Evolutionary conservation across 306 rosid genomes (phyloP).

Genomic region (Inga laurina): DNA sequence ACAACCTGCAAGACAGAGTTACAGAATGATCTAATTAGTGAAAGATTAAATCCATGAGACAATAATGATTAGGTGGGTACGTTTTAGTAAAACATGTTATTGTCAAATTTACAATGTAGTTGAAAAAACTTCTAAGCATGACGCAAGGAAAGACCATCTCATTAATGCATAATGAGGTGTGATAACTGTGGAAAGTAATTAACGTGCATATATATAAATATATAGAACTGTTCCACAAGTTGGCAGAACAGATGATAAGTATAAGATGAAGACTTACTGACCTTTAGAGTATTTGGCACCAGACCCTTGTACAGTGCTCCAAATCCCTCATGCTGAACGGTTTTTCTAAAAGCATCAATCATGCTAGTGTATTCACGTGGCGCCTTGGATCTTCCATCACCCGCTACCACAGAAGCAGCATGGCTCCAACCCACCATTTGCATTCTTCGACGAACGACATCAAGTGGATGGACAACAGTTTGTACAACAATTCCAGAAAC

Average conservation of each 20-base stretch:
- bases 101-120: neutral
- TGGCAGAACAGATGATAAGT: neutral
- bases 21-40: slow-evolving; percentile 19
- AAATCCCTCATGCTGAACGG: slow-evolving; percentile 89
- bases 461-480: slow-evolving; percentile 96
- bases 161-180: neutral
- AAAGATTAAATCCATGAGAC: slow-evolving; percentile 1
- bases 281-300: slow-evolving; percentile 98
- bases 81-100: no score
- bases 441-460: slow-evolving; percentile 97
- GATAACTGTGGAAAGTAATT: neutral
- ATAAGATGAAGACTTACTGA: slow-evolving; percentile 41
- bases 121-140: neutral
- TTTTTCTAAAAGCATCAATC: slow-evolving; percentile 95
- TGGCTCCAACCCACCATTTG: slow-evolving; percentile 70
- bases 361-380: slow-evolving; percentile 86
- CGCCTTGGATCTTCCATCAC: slow-evolving; percentile 80
- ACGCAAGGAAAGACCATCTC: neutral
- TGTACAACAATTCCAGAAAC: slow-evolving; percentile 95
- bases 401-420: no score
- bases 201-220: slow-evolving; percentile 4
- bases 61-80: neutral
- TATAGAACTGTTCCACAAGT: neutral
- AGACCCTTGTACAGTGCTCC: slow-evolving; percentile 98
- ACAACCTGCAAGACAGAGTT: slow-evolving; percentile 73